Percentiles rank a stretch among this genome's conserved stretches.
Evolutionary conservation across 805 yeast species (phyloP).

Genomic region (Spathaspora arborariae): DNA sequence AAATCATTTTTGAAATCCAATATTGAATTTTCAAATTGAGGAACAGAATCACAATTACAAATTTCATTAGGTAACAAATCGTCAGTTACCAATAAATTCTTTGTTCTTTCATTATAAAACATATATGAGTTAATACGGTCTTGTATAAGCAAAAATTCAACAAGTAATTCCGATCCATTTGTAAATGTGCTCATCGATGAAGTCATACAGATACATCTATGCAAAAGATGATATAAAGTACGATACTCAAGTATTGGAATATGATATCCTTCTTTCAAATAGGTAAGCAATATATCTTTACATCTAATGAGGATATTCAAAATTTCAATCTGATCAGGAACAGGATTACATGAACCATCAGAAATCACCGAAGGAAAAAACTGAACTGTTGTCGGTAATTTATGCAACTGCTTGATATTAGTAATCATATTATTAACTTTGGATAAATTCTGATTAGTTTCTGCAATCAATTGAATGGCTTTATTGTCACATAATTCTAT

Average conservation of each 20-base stretch:
- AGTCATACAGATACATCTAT: conserved; percentile 15
- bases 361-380: conserved; percentile 9
- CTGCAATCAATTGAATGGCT: background rate
- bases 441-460: background rate
- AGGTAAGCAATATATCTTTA: background rate
- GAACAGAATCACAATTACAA: background rate
- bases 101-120: conserved; percentile 16
- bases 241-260: conserved; percentile 14
- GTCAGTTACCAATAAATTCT: conserved; percentile 8
- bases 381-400: conserved; percentile 2
- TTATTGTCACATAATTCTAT: background rate
- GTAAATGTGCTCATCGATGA: conserved; percentile 19
- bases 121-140: conserved; percentile 19
- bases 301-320: conserved; percentile 11
- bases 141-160: conserved; percentile 16
- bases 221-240: conserved; percentile 13
- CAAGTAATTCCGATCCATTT: conserved; percentile 10
- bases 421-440: background rate
- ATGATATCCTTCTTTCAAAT: background rate
- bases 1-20: conserved; percentile 8
- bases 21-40: conserved; percentile 6
- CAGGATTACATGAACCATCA: conserved; percentile 4
- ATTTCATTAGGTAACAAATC: conserved; percentile 12
- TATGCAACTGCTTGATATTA: background rate
- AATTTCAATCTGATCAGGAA: conserved; percentile 5